Evolutionary conservation across 768 basidiomycete genomes (phyloP).

Genomic region (Cystofilobasidium macerans): DNA sequence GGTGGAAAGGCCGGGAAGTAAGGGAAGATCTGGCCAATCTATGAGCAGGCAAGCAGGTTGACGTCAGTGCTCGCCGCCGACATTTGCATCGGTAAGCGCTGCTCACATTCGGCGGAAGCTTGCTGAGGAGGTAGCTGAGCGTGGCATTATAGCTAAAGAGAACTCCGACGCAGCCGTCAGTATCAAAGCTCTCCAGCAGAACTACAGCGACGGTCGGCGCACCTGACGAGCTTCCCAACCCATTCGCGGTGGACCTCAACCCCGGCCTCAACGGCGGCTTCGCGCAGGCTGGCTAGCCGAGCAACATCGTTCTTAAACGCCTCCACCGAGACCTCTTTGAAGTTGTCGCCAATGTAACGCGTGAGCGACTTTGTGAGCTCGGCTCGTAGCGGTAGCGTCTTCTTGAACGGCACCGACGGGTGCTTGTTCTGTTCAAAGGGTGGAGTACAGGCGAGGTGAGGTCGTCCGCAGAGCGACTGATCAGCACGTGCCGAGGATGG

Average conservation of each 20-base stretch:
- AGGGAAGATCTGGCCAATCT: conserved; percentile 36
- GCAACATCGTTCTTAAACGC: conserved; percentile 68
- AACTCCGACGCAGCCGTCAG: too few relatives aligned
- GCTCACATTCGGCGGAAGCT: conserved; percentile 72
- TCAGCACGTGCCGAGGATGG: too few relatives aligned
- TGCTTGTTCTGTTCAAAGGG: conserved; percentile 45
- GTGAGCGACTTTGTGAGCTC: conserved; percentile 38
- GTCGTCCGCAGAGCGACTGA: not conserved
- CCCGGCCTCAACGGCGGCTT: conserved; percentile 45
- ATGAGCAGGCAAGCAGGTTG: not conserved
- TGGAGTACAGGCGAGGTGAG: not conserved
- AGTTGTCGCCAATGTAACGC: conserved; percentile 51
- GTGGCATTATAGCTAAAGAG: conserved; percentile 96
- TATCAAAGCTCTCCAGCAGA: not conserved
- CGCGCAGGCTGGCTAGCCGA: conserved; percentile 57
- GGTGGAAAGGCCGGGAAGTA: conserved; percentile 46
- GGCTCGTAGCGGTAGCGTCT: conserved; percentile 50
- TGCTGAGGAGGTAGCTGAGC: conserved; percentile 67
- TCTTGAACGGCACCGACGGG: conserved; percentile 63
- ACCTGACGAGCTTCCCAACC: conserved; percentile 47
- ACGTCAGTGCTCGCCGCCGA: too few relatives aligned
- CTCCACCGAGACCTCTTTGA: conserved; percentile 67
- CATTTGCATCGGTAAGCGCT: too few relatives aligned
- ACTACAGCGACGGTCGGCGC: conserved; percentile 34
- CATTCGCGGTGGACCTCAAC: conserved; percentile 42